Evolutionary conservation across 2,329 filamentous ascomycete genomes (phyloP), one percentile per base, ranked within the genome.

Genomic region (Exophiala viscosa): DNA sequence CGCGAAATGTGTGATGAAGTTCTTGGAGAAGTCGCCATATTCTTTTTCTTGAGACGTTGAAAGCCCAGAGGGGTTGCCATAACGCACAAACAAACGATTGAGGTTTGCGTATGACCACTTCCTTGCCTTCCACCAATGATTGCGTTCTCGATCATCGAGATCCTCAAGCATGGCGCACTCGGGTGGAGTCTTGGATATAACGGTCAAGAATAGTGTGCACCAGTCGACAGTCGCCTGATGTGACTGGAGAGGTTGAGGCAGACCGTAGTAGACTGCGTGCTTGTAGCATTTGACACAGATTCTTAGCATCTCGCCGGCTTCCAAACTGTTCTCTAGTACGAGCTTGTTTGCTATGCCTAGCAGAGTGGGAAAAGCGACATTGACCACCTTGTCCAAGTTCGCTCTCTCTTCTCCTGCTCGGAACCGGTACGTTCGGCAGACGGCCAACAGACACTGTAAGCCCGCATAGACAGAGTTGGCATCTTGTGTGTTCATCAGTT

Each of bases 61-160:
- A 54, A 95, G 77, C 34, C 83, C 84, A 43, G 83, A 77, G 9
- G 88, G 88, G 74, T 95, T 97, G 55, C 93, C 93, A 66, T 99
- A 96, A 71, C 90, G 83, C 62, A 97, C 91, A 67, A 93, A 99
- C 14, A 99, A 82, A 58, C 93, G 83, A 75, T 99, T 99, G 63
- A 99, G 74, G 71, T 97, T 97, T 66, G 93, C 95, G 72, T 96
- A 99, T 11, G 92, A 88, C 93, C 93, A 97, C 73, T 99, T 99
- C 84, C 97, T 97, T 59, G 91, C 88, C 77, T 97, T 99, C 92
- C 92, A 99, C 92, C 93, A 99, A 70, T 96, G 90, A 68, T 96
- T 91, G 65, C 86, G 82, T 72, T 97, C 93, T 52, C 93, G 84
- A 67, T 97, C 92, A 53, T 89, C 84, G 47, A 86, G 74, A 55